A percentile compares a stretch with the other conserved stretches of the same genome.
These are phyloP conservation scores for Talaromyces trachyspermus DNA, from an alignment of 495 filamentous ascomycete genomes.

Conservation along the genomic window DNA sequence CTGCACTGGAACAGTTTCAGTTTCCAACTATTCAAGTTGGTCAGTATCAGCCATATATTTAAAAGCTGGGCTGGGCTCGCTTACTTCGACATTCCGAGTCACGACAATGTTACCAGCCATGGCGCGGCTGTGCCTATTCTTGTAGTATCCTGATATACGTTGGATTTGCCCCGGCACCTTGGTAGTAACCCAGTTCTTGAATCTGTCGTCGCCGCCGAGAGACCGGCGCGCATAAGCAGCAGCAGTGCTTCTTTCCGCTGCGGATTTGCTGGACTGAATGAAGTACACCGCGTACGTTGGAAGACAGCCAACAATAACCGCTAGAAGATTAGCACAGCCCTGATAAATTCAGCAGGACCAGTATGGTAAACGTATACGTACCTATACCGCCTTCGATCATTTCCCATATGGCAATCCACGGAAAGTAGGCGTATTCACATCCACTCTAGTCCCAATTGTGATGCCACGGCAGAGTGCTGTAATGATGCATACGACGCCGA, in stretches of 20 bases:
- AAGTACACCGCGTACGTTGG: conserved; percentile 1
- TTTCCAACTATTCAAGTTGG: too few species aligned
- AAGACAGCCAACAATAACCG: conserved; percentile 6
- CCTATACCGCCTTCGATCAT: conserved; percentile 21
- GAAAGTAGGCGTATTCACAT: conserved; percentile 10
- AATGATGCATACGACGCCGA: conserved; percentile 44
- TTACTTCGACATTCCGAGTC: too few species aligned
- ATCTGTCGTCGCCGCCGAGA: background rate
- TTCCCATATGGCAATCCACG: conserved; percentile 23
- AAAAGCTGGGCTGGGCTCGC: too few species aligned
- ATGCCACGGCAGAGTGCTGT: conserved; percentile 43
- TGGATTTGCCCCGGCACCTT: too few species aligned
- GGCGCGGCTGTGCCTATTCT: too few species aligned
- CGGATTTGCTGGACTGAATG: background rate
- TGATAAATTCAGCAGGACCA: background rate
- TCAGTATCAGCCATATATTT: too few species aligned
- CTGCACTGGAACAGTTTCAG: too few species aligned
- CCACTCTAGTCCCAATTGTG: conserved; percentile 15
- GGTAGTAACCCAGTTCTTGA: too few species aligned
- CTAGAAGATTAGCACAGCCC: background rate
- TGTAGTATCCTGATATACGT: too few species aligned
- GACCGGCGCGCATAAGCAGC: background rate
- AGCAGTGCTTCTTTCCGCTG: background rate
- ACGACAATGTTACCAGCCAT: too few species aligned
- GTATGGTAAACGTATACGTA: background rate